A percentile compares a stretch with the other conserved stretches of the same genome.
Conservation (phyloP, 108 stramenopile species). For the Cyclotella cryptica region DNA sequence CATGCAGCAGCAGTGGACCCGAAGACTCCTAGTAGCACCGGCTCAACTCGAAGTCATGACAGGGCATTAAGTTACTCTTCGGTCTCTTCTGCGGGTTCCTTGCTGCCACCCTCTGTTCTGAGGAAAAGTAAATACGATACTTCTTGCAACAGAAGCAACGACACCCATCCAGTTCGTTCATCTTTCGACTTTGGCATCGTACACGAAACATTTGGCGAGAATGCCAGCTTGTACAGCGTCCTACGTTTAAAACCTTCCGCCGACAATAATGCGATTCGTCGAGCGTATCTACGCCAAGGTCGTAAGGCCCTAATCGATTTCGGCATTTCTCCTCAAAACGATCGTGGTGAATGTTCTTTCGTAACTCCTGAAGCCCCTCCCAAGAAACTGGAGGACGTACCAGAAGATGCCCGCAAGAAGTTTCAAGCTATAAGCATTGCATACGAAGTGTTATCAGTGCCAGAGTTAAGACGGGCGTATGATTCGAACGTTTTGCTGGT, state of each 20-base stretch:
- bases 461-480: constrained; percentile 24
- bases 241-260: constrained; percentile 21
- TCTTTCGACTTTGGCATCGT: constrained; percentile 19
- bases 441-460: constrained; percentile 40
- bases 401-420: constrained; percentile 18
- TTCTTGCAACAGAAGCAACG: background rate
- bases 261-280: constrained; percentile 10
- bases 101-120: constrained; percentile 24
- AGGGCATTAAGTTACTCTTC: background rate
- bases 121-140: constrained; percentile 28
- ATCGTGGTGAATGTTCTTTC: background rate
- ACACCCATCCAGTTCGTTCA: background rate
- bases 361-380: background rate
- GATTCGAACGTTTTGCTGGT: constrained; percentile 8
- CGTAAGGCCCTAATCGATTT: constrained; percentile 19
- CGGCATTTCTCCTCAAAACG: background rate
- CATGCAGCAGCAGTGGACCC: background rate
- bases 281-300: constrained; percentile 34
- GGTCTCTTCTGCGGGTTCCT: constrained; percentile 1
- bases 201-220: constrained; percentile 27
- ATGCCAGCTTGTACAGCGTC: constrained; percentile 24
- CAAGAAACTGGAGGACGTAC: constrained; percentile 25
- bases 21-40: background rate
- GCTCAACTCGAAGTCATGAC: background rate
- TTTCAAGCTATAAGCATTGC: constrained; percentile 49